Evolutionary conservation across 305 asterid species (phyloP), one percentile per base, ranked within the genome.

Genomic region (Fraxinus albicans): DNA sequence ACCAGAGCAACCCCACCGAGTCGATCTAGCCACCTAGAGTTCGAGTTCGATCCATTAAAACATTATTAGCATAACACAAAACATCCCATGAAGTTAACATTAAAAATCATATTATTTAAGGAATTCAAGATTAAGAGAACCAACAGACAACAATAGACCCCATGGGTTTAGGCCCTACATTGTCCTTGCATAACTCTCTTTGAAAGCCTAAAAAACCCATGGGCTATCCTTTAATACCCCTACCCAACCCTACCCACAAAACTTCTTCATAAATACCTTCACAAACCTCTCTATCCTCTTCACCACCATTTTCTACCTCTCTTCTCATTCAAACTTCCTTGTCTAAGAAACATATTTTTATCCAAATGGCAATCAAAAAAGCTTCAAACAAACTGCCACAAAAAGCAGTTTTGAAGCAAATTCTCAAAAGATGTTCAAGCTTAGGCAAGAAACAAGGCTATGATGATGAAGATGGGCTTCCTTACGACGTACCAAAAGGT

Each of bases 401-500:
- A 69, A 38, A 91, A 1, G 91, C 90, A 27, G 85, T 82, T 33
- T 10, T 93, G 80, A 93, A 92, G 89, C 96, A 94, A 84, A 91
- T 94, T 34, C 10, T 94, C 80, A 92, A 82, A 67, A 81, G 94
- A 25, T 94, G 97, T 77, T 91, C 97, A 1, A 93, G 92, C 67
- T 73, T 94, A 81, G 96, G 96, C 8, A 89, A 85, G 88, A 90
- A 85, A 78, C 79, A 87, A 3, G 92, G 87, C 2, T 88, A 82
- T 82, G 91, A 70, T 1, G 85, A 90, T 6, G 95, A 87, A 31
- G 82, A 85, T 3, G 88, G 87, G 0, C 87, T 83, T 1, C 98
- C 98, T 0, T 9, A 81, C 0, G 98, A 94, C 78, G 97, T 93
- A 0, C 98, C 98, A 0, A 92, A 90, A 80, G 98, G 98, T 0